These are phyloP conservation scores for Thoreauomyces humboldtii DNA, from an alignment of 192 early-diverging fungal species.

Conservation along the genomic window DNA sequence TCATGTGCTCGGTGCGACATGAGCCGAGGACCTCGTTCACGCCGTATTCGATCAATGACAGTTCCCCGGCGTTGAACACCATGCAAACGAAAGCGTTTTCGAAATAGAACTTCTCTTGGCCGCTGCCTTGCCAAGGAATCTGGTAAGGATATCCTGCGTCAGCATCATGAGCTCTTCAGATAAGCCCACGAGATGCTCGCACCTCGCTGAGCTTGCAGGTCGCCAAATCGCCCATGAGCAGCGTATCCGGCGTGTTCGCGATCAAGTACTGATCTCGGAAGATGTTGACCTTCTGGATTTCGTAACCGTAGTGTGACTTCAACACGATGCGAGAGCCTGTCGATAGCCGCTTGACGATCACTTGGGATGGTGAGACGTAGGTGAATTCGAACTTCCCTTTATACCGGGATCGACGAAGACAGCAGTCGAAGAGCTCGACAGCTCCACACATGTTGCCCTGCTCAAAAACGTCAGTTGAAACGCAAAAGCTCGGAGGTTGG, in stretches of 20 bases:
- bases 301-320: constrained; percentile 65
- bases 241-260: constrained; percentile 60
- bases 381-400: constrained; percentile 73
- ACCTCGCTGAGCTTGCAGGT: constrained; percentile 64
- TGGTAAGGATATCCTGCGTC: too few relatives aligned
- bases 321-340: constrained; percentile 66
- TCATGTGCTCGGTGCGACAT: constrained; percentile 64
- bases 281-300: constrained; percentile 67
- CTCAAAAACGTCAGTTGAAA: not conserved
- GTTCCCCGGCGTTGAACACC: constrained; percentile 67
- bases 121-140: constrained; percentile 59
- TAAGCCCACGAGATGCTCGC: too few relatives aligned
- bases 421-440: constrained; percentile 66
- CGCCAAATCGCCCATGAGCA: constrained; percentile 62
- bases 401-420: constrained; percentile 58
- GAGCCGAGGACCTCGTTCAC: constrained; percentile 64
- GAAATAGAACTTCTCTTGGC: constrained; percentile 61
- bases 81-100: constrained; percentile 62
- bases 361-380: constrained; percentile 62
- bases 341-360: constrained; percentile 66
- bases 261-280: constrained; percentile 67
- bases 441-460: constrained; percentile 58
- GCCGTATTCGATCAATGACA: constrained; percentile 64
- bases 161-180: too few relatives aligned
- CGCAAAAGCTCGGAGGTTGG: not conserved